These are phyloP conservation scores for Tubosaeta sp. DNA, from an alignment of 768 basidiomycete genomes.

Conservation along the genomic window DNA sequence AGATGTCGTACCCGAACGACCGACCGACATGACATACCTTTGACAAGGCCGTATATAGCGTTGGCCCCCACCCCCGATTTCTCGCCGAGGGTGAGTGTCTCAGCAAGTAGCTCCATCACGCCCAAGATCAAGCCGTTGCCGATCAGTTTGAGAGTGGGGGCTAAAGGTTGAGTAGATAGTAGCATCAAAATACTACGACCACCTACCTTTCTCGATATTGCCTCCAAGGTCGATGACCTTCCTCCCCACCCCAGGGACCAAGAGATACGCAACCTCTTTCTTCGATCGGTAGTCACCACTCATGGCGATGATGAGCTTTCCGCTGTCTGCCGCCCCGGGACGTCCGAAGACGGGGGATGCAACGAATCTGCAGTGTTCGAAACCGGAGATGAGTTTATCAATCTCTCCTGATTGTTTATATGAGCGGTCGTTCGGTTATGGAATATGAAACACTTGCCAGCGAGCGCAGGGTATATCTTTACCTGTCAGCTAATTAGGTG, in stretches of 20 bases:
- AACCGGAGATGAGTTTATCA: conserved; percentile 57
- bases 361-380: conserved; percentile 60
- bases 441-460: conserved; percentile 32
- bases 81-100: conserved; percentile 80
- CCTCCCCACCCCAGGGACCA: conserved; percentile 73
- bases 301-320: conserved; percentile 69
- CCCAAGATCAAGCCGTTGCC: conserved; percentile 78
- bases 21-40: conserved; percentile 48
- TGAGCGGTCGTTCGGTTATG: not conserved
- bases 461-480: conserved; percentile 53
- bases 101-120: conserved; percentile 73
- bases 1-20: conserved; percentile 12
- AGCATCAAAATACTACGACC: not conserved
- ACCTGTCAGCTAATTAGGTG: conserved; percentile 6
- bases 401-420: conserved; percentile 49
- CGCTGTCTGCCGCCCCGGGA: conserved; percentile 60
- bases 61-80: conserved; percentile 75
- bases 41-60: conserved; percentile 51
- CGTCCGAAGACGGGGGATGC: conserved; percentile 76
- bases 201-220: conserved; percentile 75
- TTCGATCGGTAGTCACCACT: conserved; percentile 80
- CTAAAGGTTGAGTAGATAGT: conserved; percentile 29
- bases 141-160: conserved; percentile 70
- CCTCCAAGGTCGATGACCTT: conserved; percentile 80
- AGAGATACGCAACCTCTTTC: conserved; percentile 71